phyloP scores from a whole-genome alignment of 1,284 basidiomycete species.

The Cutaneotrichosporon curvatum region DNA sequence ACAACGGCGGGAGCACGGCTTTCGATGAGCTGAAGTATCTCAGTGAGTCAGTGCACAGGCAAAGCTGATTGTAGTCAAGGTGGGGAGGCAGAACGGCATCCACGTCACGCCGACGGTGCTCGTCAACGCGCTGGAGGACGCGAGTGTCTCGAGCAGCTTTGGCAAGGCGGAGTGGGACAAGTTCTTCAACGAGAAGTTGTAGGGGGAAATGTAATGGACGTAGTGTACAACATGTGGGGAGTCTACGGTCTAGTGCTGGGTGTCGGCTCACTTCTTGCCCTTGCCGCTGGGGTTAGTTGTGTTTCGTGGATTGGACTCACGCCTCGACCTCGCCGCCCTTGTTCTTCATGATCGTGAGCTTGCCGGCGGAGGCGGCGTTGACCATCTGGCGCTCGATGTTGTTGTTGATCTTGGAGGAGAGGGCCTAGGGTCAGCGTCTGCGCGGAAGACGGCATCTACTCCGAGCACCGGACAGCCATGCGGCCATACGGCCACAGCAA shows the following conservation, averaged over 20 bases:
- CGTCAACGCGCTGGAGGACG: slow-evolving; percentile 75
- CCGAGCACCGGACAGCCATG: no score
- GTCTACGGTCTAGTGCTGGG: no score
- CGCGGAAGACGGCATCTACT: neutral
- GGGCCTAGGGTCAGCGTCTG: slow-evolving; percentile 51
- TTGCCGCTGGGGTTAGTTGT: neutral
- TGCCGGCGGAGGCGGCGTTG: slow-evolving; percentile 66
- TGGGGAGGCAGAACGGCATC: slow-evolving; percentile 81
- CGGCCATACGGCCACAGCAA: no score
- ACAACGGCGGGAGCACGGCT: slow-evolving; percentile 50
- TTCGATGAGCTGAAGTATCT: slow-evolving; percentile 13
- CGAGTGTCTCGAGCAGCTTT: slow-evolving; percentile 75
- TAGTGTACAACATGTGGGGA: no score
- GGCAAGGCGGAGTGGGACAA: slow-evolving; percentile 74
- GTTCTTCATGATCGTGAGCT: slow-evolving; percentile 72
- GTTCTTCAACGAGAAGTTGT: slow-evolving; percentile 52
- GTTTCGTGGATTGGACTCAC: neutral
- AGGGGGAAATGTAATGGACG: no score
- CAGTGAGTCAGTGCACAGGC: slow-evolving; percentile 2
- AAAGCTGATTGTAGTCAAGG: slow-evolving; percentile 27
- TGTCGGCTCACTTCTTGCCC: neutral
- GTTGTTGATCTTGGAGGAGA: slow-evolving; percentile 80
- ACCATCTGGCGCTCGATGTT: slow-evolving; percentile 86
- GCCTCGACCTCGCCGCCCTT: slow-evolving; percentile 26
- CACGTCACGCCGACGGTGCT: slow-evolving; percentile 85